Evolutionary conservation across 176 grass and related monocot species (phyloP).

Genomic region (Phoenix dactylifera): DNA sequence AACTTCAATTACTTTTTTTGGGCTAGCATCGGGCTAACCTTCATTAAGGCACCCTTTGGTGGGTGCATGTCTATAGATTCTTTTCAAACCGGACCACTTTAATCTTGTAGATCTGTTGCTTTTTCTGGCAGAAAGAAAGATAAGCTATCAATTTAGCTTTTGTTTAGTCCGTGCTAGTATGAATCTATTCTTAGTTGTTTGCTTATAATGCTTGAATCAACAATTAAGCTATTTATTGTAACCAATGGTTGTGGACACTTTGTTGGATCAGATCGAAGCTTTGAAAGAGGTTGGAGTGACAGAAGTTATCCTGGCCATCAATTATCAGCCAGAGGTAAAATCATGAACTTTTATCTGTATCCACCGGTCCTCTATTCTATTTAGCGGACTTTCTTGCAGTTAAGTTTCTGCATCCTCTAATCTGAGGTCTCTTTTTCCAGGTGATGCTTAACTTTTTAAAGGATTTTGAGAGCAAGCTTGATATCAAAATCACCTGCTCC

Average conservation of each 20-base stretch:
- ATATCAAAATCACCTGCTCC: conserved; percentile 75
- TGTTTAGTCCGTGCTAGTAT: too few species aligned
- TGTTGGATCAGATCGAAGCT: conserved; percentile 60
- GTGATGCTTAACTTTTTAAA: conserved; percentile 84
- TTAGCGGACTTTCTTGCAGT: background rate
- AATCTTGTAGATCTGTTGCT: background rate
- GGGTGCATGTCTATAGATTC: conserved; percentile 35
- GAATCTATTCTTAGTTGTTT: too few species aligned
- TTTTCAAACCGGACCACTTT: background rate
- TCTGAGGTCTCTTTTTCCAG: conserved; percentile 21
- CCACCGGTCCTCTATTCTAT: conserved; percentile 2
- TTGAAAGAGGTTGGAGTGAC: conserved; percentile 83
- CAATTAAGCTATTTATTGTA: too few species aligned
- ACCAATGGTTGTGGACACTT: too few species aligned
- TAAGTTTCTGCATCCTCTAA: background rate
- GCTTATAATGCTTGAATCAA: too few species aligned
- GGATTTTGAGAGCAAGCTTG: conserved; percentile 81
- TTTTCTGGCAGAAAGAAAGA: background rate
- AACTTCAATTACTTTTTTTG: too few species aligned
- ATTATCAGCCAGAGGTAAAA: conserved; percentile 86
- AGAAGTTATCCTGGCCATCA: conserved; percentile 79
- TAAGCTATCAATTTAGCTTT: background rate
- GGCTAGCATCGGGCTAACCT: background rate
- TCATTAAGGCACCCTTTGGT: conserved; percentile 6
- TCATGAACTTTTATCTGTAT: background rate